These are phyloP conservation scores for Solanum chiquidenum DNA, from an alignment of 257 asterid genomes.

Conservation along the genomic window DNA sequence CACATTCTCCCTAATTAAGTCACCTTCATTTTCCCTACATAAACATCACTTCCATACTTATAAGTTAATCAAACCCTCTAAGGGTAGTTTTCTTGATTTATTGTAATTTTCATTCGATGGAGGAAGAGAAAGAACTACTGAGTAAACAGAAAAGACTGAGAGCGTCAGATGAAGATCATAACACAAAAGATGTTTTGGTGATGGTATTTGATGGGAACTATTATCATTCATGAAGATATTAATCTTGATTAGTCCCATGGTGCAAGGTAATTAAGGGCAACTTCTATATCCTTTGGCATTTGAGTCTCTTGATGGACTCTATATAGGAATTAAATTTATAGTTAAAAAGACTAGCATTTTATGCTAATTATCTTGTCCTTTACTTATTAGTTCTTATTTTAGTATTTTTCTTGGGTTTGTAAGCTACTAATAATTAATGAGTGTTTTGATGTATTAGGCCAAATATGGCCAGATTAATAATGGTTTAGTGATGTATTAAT, in stretches of 20 bases:
- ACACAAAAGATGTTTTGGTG: background rate
- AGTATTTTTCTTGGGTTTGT: background rate
- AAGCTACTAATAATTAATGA: background rate
- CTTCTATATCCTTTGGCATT: constrained; percentile 78
- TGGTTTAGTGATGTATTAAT: background rate
- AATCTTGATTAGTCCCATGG: background rate
- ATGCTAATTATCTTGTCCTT: background rate
- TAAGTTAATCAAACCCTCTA: constrained; percentile 30
- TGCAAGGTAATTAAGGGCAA: constrained; percentile 41
- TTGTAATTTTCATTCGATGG: background rate
- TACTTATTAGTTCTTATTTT: background rate
- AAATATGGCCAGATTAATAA: background rate
- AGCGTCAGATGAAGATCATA: background rate
- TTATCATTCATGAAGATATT: background rate
- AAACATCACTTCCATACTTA: constrained; percentile 2
- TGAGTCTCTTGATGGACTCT: constrained; percentile 6
- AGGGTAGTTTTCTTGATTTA: background rate
- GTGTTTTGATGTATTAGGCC: background rate
- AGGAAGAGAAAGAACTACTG: background rate
- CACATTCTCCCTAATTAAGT: constrained; percentile 15
- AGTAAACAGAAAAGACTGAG: background rate
- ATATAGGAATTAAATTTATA: background rate
- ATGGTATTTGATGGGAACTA: background rate
- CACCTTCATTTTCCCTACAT: constrained; percentile 24
- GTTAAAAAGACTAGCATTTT: background rate